These are phyloP conservation scores for Entamoeba invadens DNA, from an alignment of 208 protist genomes.

Conservation along the genomic window DNA sequence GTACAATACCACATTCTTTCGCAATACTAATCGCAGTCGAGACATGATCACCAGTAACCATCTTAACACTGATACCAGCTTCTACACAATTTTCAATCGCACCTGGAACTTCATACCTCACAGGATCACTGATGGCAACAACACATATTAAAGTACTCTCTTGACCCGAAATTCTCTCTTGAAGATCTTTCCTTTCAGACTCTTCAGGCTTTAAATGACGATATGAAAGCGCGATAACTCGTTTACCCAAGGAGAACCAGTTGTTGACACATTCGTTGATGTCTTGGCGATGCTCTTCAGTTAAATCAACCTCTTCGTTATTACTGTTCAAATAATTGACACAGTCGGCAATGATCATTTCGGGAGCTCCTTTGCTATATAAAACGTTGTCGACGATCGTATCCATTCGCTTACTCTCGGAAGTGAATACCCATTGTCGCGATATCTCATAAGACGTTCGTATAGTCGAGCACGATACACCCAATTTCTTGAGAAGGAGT, in stretches of 20 bases:
- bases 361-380: conserved; percentile 67
- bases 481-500: conserved; percentile 16
- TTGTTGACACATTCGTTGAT: not conserved
- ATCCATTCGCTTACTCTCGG: conserved; percentile 45
- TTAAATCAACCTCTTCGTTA: conserved; percentile 8
- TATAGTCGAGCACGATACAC: conserved; percentile 18
- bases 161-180: not conserved
- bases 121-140: conserved; percentile 8
- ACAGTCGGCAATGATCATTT: conserved; percentile 59
- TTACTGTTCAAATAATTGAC: conserved; percentile 29
- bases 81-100: conserved; percentile 43
- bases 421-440: conserved; percentile 34
- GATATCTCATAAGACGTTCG: conserved; percentile 6
- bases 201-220: not conserved
- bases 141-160: not conserved
- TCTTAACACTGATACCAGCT: conserved; percentile 62
- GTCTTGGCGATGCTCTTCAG: not conserved
- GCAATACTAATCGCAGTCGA: conserved; percentile 54
- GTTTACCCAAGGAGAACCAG: not conserved
- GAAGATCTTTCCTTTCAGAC: not conserved
- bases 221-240: not conserved
- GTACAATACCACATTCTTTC: conserved; percentile 47
- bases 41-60: conserved; percentile 67
- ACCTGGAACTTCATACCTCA: not conserved
- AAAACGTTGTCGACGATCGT: not conserved